Evolutionary conservation across 306 rosid species (phyloP), one percentile per base, ranked within the genome.

Genomic region (Gastrolobium bilobum): DNA sequence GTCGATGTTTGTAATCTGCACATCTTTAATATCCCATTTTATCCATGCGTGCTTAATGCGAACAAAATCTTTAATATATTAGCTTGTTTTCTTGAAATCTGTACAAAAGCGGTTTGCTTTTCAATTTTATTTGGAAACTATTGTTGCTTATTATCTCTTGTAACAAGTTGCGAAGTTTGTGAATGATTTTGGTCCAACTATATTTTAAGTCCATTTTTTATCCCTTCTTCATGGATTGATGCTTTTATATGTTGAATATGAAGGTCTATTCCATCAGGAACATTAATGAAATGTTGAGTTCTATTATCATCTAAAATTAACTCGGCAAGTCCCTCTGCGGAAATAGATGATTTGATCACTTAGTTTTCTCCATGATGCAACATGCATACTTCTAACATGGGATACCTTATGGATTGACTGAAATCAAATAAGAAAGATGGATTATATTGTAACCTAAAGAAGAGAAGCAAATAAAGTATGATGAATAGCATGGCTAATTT

Each of bases 1-100:
- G 77, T 56, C 77, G 31, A 43, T 72, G 38, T 15, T 60, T 51
- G 31, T 40, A 38, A 54, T 40, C 15, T 54, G 65, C 40, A 50
- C 51, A 70, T 70, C 48, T 50, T 70, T 44, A 51, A 34, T 14
- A 50, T 6, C 54, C 39, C 26, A 26, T 44, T 10, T 67, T 30
- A 29, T 43, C 10, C 59, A 30, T 67, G 57, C 10, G 13, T 44
- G 43, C 2, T 68, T 70, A 39, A 69, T 13, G 39, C 3, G 4
- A 71, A 9, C 38, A 71, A 37, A 53, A 53, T 20, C 59, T n/a
- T 68, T 31, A 9, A 20, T 37, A 38, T 48, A 43, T 44, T 69
- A 69, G 9, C 38, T 61, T 61, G 9, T 10, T 71, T 38, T 10
- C 34, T 69, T 69, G 47, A 50, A 68, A 30, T 68, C 14, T 54